phyloP scores from a whole-genome alignment of 768 basidiomycete species.

The Mycena vulgaris region DNA sequence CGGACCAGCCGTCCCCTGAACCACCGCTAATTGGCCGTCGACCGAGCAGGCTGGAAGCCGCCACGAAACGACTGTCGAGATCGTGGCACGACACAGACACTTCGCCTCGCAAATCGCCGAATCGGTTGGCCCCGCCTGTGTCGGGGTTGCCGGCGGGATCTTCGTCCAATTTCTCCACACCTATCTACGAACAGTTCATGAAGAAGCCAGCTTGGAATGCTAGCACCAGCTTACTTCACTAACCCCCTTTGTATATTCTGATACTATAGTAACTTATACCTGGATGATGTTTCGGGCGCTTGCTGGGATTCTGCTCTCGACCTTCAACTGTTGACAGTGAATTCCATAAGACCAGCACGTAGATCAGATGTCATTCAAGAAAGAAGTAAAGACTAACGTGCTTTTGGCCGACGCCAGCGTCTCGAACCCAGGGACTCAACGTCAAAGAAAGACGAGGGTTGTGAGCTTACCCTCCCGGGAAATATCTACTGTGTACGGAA shows the following conservation, averaged over 20 bases:
- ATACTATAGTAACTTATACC: slow-evolving; percentile 1
- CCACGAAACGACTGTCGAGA: slow-evolving; percentile 37
- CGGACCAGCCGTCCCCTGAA: slow-evolving; percentile 31
- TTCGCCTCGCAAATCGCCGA: slow-evolving; percentile 18
- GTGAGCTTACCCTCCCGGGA: no score
- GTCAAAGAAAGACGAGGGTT: no score
- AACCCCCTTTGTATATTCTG: not conserved
- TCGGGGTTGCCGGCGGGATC: not conserved
- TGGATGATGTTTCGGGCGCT: not conserved
- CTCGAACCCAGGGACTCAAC: no score
- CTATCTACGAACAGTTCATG: slow-evolving; percentile 41
- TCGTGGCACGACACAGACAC: slow-evolving; percentile 35
- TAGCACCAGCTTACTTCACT: slow-evolving; percentile 36
- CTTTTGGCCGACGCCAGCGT: no score
- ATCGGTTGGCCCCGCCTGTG: slow-evolving; percentile 18
- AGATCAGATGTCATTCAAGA: no score
- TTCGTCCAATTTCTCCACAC: slow-evolving; percentile 27
- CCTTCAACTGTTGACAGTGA: no score
- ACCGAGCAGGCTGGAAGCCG: slow-evolving; percentile 34
- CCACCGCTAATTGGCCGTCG: slow-evolving; percentile 26
- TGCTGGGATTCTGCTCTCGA: no score
- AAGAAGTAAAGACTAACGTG: no score
- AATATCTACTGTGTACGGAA: no score
- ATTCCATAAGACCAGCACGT: no score
- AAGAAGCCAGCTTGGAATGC: slow-evolving; percentile 39